Conservation (phyloP, 2,329 filamentous ascomycete species). For the Furcasterigmium sp. region DNA sequence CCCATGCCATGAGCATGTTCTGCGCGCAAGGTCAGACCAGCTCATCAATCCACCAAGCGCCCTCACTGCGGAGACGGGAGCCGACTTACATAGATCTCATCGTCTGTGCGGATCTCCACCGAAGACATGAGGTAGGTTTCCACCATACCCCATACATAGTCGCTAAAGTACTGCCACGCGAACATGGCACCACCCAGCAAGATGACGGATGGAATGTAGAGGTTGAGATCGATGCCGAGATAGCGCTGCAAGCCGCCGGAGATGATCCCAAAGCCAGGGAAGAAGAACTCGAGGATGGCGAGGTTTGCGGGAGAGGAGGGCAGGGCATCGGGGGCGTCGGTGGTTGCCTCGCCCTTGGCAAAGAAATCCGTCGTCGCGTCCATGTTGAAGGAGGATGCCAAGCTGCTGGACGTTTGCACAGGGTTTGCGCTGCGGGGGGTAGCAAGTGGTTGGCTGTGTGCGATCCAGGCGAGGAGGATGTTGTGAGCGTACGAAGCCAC, state of each 20-base stretch:
- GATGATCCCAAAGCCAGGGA: slow-evolving; percentile 60
- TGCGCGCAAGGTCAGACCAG: slow-evolving; percentile 2
- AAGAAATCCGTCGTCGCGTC: too few relatives aligned
- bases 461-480: too few relatives aligned
- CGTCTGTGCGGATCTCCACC: slow-evolving; percentile 61
- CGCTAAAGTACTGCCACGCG: slow-evolving; percentile 46
- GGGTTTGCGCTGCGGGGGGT: not conserved
- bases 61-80: not conserved
- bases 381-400: too few relatives aligned
- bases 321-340: too few relatives aligned
- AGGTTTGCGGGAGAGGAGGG: slow-evolving; percentile 27
- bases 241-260: slow-evolving; percentile 49
- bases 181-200: slow-evolving; percentile 42
- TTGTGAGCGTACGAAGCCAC: too few relatives aligned
- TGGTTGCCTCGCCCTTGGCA: too few relatives aligned
- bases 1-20: slow-evolving; percentile 67
- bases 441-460: too few relatives aligned
- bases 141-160: slow-evolving; percentile 41
- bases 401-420: too few relatives aligned
- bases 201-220: slow-evolving; percentile 56
- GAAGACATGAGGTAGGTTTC: slow-evolving; percentile 57
- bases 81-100: slow-evolving; percentile 54
- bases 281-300: slow-evolving; percentile 54
- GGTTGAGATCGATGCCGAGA: slow-evolving; percentile 55
- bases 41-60: too few relatives aligned